Percentiles rank a stretch among this genome's conserved stretches.
Evolutionary conservation across 305 asterid genomes (phyloP).

Genomic region (Petunia hybrid): DNA sequence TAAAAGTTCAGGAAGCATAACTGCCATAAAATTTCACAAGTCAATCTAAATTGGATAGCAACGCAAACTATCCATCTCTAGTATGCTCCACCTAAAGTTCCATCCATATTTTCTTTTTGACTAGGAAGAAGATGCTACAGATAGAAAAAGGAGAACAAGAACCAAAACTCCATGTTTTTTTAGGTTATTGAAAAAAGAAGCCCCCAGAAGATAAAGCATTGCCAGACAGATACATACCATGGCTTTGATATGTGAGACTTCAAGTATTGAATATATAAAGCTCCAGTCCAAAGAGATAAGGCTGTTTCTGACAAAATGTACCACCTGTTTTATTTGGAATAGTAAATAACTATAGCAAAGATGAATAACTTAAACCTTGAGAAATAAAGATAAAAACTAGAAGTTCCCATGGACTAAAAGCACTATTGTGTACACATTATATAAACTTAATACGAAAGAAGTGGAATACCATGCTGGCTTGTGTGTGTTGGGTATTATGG

Average conservation of each 20-base stretch:
- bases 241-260: constrained; percentile 68
- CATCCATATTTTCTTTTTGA: constrained; percentile 24
- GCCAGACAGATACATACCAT: constrained; percentile 62
- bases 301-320: constrained; percentile 84
- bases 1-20: constrained; percentile 20
- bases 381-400: neutral
- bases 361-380: constrained; percentile 10
- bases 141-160: neutral
- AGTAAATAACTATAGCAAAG: constrained; percentile 7
- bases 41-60: constrained; percentile 25
- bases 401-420: neutral
- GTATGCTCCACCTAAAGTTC: neutral
- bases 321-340: constrained; percentile 65
- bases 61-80: constrained; percentile 24
- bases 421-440: neutral
- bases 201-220: neutral
- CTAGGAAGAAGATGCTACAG: neutral
- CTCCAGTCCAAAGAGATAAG: constrained; percentile 82
- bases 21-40: neutral
- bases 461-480: too few species aligned
- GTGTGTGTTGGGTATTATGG: too few species aligned
- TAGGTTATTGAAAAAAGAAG: neutral
- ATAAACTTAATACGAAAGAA: neutral
- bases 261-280: constrained; percentile 72
- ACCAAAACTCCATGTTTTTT: neutral